Evolutionary conservation across 345 rosid genomes (phyloP).

Genomic region (Noccaea caerulescens): DNA sequence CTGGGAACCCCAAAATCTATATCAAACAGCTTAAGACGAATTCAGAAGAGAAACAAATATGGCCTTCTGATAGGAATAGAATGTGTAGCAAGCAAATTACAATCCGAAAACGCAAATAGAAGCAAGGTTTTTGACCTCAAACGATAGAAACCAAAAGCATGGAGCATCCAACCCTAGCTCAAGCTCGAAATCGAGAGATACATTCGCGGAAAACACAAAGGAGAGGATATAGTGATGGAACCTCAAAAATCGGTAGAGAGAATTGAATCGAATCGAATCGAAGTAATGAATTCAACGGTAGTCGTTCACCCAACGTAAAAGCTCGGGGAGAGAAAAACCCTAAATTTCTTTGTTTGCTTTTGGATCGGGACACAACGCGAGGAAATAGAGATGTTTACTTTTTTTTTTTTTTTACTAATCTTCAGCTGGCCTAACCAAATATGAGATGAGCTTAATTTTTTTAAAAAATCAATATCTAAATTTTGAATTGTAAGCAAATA

Average conservation of each 20-base stretch:
- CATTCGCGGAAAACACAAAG: background rate
- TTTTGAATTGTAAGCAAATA: too few species aligned
- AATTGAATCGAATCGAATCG: constrained; percentile 41
- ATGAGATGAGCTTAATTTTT: background rate
- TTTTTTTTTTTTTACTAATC: background rate
- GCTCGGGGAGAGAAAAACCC: constrained; percentile 44
- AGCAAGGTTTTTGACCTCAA: too few species aligned
- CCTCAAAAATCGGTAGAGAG: constrained; percentile 42
- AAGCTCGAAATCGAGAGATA: constrained; percentile 26
- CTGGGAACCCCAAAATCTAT: constrained; percentile 27
- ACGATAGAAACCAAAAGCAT: too few species aligned
- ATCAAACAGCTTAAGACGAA: constrained; percentile 15
- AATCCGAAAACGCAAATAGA: too few species aligned
- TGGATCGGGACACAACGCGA: constrained; percentile 39
- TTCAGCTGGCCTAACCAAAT: background rate
- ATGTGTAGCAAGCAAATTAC: too few species aligned
- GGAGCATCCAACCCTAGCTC: too few species aligned
- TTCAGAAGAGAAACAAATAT: constrained; percentile 20
- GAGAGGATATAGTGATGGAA: constrained; percentile 32
- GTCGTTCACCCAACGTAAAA: constrained; percentile 38
- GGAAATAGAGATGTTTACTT: constrained; percentile 1
- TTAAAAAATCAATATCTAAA: too few species aligned
- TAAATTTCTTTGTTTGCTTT: constrained; percentile 27
- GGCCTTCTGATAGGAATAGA: constrained; percentile 2
- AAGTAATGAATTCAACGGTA: constrained; percentile 40